Conservation (phyloP, 2,329 filamentous ascomycete genomes). For the Fusarium decemcellulare region DNA sequence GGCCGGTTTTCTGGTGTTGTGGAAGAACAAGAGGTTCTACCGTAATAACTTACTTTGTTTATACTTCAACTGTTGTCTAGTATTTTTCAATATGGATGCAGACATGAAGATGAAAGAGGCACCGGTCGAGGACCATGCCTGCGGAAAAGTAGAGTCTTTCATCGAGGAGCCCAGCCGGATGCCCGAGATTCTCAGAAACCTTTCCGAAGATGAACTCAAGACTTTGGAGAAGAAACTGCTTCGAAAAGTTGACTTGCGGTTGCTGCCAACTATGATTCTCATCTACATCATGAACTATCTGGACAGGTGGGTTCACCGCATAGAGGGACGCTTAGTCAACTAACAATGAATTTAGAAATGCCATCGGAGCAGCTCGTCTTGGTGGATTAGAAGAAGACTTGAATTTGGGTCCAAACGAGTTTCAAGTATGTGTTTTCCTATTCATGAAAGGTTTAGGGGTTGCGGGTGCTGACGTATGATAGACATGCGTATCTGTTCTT, state of each 20-base stretch:
- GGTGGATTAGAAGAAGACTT: constrained; percentile 14
- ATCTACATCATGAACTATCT: constrained; percentile 22
- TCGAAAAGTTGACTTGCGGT: constrained; percentile 4
- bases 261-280: constrained; percentile 12
- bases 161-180: not conserved
- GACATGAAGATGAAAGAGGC: not conserved
- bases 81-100: not conserved
- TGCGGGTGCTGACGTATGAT: not conserved
- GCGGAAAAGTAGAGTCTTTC: not conserved
- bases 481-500: constrained; percentile 18
- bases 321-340: not conserved
- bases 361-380: constrained; percentile 13
- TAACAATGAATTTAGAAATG: constrained; percentile 7
- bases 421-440: not conserved
- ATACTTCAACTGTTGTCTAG: not conserved
- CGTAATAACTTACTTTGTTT: not conserved
- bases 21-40: not conserved
- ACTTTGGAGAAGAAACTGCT: constrained; percentile 7
- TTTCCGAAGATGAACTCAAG: constrained; percentile 1
- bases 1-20: not conserved
- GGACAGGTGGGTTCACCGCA: not conserved
- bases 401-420: constrained; percentile 7
- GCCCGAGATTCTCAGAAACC: constrained; percentile 1
- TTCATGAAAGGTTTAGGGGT: not conserved
- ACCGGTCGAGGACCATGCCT: not conserved